These are phyloP conservation scores for Westerdykella sp. DNA, from an alignment of 2,329 filamentous ascomycete species.

Conservation along the genomic window DNA sequence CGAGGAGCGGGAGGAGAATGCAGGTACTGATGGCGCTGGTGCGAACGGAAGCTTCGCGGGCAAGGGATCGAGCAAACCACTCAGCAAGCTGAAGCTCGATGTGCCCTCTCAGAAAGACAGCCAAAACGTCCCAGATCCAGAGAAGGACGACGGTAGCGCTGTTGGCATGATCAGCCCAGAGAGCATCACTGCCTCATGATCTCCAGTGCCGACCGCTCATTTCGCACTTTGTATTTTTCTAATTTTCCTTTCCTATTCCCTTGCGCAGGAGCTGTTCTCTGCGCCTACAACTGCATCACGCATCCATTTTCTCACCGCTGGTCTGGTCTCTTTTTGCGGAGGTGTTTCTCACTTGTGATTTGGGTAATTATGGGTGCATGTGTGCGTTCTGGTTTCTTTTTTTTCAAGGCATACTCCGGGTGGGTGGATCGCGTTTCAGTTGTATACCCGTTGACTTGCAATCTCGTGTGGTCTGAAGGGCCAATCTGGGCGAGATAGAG, in stretches of 20 bases:
- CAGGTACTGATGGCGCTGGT: constrained; percentile 15
- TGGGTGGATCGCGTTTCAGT: constrained; percentile 12
- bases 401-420: constrained; percentile 4
- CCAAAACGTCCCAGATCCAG: constrained; percentile 54
- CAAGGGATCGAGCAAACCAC: constrained; percentile 49
- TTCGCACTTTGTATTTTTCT: neutral
- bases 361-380: neutral
- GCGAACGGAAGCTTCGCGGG: constrained; percentile 15
- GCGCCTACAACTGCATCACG: neutral
- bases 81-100: constrained; percentile 46
- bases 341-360: neutral
- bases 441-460: constrained; percentile 2
- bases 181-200: constrained; percentile 49
- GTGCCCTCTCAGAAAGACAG: constrained; percentile 53
- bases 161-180: constrained; percentile 80
- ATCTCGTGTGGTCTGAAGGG: constrained; percentile 4
- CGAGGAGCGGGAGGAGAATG: constrained; percentile 38
- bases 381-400: too few relatives aligned
- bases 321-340: too few relatives aligned
- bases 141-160: constrained; percentile 60
- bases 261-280: neutral
- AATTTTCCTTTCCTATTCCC: neutral
- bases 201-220: neutral
- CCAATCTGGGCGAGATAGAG: constrained; percentile 1
- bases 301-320: too few relatives aligned